These are phyloP conservation scores for Penicillium lividum DNA, from an alignment of 495 filamentous ascomycete genomes.

Conservation along the genomic window DNA sequence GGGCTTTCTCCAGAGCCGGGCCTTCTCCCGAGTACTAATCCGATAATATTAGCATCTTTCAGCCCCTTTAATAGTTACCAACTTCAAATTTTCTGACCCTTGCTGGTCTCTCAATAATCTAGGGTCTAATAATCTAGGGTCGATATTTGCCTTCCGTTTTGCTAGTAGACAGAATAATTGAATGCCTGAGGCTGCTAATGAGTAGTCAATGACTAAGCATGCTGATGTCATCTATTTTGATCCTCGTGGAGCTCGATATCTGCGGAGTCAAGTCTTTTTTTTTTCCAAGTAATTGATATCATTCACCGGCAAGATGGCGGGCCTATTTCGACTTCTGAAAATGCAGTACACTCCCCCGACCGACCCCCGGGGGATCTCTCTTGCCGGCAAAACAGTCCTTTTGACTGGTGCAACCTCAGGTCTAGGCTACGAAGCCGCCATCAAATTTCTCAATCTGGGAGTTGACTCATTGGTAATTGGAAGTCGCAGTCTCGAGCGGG, in stretches of 20 bases:
- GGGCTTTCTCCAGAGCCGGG: too few relatives aligned
- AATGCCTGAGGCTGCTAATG: background rate
- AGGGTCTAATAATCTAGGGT: too few relatives aligned
- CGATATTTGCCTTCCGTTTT: too few relatives aligned
- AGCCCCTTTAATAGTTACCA: too few relatives aligned
- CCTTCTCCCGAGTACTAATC: too few relatives aligned
- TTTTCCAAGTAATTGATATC: background rate
- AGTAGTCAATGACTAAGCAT: slow-evolving; percentile 2
- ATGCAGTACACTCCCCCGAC: slow-evolving; percentile 40
- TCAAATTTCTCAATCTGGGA: slow-evolving; percentile 47
- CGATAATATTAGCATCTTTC: too few relatives aligned
- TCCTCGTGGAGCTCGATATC: background rate
- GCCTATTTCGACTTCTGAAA: slow-evolving; percentile 40
- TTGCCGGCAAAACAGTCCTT: slow-evolving; percentile 53
- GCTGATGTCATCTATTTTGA: slow-evolving; percentile 10
- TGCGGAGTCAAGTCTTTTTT: background rate
- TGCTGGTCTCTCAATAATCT: too few relatives aligned
- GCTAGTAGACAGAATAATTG: background rate
- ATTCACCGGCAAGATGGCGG: slow-evolving; percentile 31
- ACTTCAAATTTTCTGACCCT: too few relatives aligned
- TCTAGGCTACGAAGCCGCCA: slow-evolving; percentile 49
- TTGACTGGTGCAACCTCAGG: slow-evolving; percentile 59
- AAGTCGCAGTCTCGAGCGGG: slow-evolving; percentile 44
- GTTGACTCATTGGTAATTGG: slow-evolving; percentile 46
- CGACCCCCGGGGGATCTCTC: slow-evolving; percentile 37